phyloP scores from a whole-genome alignment of 1,284 basidiomycete species.

The Fomitopsis schrenkii region DNA sequence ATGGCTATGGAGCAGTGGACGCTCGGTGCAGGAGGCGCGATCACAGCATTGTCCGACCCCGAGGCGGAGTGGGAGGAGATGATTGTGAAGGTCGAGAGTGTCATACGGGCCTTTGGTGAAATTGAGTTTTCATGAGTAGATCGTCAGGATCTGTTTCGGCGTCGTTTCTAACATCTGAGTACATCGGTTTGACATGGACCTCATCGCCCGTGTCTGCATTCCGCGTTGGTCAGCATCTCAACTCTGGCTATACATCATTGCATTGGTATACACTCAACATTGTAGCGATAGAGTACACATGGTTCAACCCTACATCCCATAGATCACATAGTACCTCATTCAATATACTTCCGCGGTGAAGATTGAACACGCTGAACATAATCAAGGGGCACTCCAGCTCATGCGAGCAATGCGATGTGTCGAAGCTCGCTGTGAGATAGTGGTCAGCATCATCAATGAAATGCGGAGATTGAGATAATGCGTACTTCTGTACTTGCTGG shows the following conservation, averaged over 20 bases:
- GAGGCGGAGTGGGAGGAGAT: conserved; percentile 95
- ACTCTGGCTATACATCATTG: neutral
- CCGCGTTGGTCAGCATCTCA: neutral
- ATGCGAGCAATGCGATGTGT: conserved; percentile 74
- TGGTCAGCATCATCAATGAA: neutral
- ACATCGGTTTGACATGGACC: neutral
- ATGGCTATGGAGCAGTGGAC: conserved; percentile 53
- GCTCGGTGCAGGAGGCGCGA: conserved; percentile 92
- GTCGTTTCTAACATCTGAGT: neutral
- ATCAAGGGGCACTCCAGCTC: neutral
- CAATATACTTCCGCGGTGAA: conserved; percentile 48
- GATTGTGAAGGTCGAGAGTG: conserved; percentile 76
- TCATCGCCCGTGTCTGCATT: conserved; percentile 6
- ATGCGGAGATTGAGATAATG: conserved; percentile 7
- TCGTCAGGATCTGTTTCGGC: neutral
- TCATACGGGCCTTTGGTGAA: conserved; percentile 52
- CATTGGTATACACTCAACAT: neutral
- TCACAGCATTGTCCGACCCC: conserved; percentile 89
- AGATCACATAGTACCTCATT: conserved; percentile 26
- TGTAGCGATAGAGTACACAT: neutral
- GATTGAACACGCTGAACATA: conserved; percentile 35
- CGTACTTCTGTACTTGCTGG: conserved; percentile 80
- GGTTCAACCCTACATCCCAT: conserved; percentile 1
- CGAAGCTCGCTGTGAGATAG: conserved; percentile 61
- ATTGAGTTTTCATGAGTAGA: conserved; percentile 2